Evolutionary conservation across 192 early-diverging fungal species (phyloP), one percentile per base, ranked within the genome.

Genomic region (Neocallimastix lanati): DNA sequence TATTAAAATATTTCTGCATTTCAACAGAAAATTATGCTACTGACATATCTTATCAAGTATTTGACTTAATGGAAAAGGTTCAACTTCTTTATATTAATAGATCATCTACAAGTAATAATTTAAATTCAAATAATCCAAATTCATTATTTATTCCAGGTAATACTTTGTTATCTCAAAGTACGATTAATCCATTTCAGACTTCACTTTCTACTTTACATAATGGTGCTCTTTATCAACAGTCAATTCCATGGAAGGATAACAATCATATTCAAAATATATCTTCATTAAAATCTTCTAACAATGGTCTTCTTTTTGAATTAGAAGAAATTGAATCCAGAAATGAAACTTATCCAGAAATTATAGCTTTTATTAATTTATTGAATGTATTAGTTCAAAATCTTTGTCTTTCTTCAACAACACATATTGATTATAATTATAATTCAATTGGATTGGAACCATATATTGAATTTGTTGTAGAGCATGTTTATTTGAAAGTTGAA

Each of bases 341-440:
- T 38, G 88, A 95, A 79, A 91, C 89, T 2, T 99, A 95, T 81
- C 91, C 94, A 1, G 93, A 97, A 85, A 96, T 94, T 12, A 82
- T 94, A 12, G 92, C 96, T 0, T 94, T 96, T 84, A 81, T 97
- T 13, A 82, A 86, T 12, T 88, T 99, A 5, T 81, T 99, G 18
- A 86, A 86, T 2, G 83, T 86, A 33, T 85, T 97, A 18, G 88
- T 93, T 30, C 92, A 95, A 76, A 86, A 36, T 33, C 28, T 78
- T 21, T 29, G 33, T 27, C 25, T 28, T 30, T 37, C 78, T 15
- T 4, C 50, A 0, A 67, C 50, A n/a, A 67, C 25, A n/a, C 50
- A 67, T 67, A 1, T 67, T n/a, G 50, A 67, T 67, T 67, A 67
- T 67, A 67, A n/a, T 67, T 35, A 7, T n/a, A 28, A 6, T 81